These are phyloP conservation scores for Prasinococcaceae sp. DNA, from an alignment of 139 green algal genomes.

Conservation along the genomic window DNA sequence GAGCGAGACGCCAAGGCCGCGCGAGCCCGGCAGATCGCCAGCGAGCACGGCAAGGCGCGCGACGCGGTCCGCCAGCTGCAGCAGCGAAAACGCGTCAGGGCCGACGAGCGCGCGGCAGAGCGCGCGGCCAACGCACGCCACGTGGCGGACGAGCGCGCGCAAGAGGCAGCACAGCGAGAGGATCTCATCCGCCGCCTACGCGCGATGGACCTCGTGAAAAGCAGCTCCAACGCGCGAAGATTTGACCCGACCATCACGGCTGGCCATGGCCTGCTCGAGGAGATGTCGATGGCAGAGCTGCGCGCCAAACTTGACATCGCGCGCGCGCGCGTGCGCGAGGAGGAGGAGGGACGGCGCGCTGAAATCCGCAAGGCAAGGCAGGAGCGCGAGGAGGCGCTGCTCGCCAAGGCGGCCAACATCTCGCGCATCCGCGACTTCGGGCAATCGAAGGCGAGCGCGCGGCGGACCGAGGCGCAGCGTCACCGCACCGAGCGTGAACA, in stretches of 20 bases:
- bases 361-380: constrained; percentile 31
- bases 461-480: neutral
- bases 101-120: constrained; percentile 35
- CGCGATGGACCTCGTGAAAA: constrained; percentile 35
- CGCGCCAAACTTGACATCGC: constrained; percentile 28
- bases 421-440: constrained; percentile 24
- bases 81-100: neutral
- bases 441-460: neutral
- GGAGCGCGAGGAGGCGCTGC: constrained; percentile 30
- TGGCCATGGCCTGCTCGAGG: constrained; percentile 21
- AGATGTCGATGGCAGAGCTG: constrained; percentile 55
- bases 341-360: constrained; percentile 35
- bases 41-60: neutral
- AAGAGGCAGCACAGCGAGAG: constrained; percentile 9
- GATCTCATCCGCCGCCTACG: constrained; percentile 52
- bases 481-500: neutral
- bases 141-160: neutral
- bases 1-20: neutral
- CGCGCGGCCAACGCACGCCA: constrained; percentile 15
- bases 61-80: neutral
- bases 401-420: constrained; percentile 40
- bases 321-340: constrained; percentile 25
- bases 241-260: constrained; percentile 37
- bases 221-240: neutral
- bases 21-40: neutral